phyloP scores from a whole-genome alignment of 768 basidiomycete species.

The Suillus spraguei region DNA sequence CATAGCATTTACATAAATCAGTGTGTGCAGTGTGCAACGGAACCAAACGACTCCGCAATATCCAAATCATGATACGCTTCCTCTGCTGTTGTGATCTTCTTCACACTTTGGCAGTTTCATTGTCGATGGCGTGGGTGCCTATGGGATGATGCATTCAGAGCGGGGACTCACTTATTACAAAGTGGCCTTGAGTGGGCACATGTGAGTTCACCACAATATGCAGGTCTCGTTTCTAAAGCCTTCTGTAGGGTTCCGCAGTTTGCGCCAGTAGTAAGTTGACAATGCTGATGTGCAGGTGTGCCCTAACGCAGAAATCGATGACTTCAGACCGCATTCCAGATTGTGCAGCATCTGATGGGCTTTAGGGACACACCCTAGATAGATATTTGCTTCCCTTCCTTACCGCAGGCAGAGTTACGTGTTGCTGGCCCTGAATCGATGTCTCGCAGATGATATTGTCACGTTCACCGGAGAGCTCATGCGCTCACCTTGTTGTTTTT shows the following conservation, averaged over 20 bases:
- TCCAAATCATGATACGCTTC: no score
- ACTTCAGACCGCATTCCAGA: conserved; percentile 59
- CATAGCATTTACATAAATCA: no score
- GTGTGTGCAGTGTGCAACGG: no score
- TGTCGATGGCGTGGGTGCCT: conserved; percentile 73
- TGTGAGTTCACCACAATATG: conserved; percentile 34
- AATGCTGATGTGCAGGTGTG: not conserved
- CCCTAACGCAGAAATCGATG: not conserved
- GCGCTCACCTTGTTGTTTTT: no score
- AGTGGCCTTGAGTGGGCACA: conserved; percentile 70
- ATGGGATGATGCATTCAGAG: conserved; percentile 67
- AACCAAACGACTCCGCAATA: no score
- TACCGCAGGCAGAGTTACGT: not conserved
- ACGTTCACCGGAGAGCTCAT: not conserved
- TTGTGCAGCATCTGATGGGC: conserved; percentile 64
- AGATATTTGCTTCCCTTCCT: not conserved
- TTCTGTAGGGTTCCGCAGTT: conserved; percentile 53
- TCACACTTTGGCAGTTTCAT: no score
- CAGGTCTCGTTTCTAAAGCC: not conserved
- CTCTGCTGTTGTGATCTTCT: no score
- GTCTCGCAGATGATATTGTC: not conserved
- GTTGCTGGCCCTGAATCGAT: not conserved
- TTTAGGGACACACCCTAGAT: conserved; percentile 48
- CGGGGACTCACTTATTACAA: conserved; percentile 70
- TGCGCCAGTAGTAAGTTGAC: conserved; percentile 53